Percentiles rank a stretch among this genome's conserved stretches.
Conservation (phyloP, 805 yeast species). For the Candida andamanensis region DNA sequence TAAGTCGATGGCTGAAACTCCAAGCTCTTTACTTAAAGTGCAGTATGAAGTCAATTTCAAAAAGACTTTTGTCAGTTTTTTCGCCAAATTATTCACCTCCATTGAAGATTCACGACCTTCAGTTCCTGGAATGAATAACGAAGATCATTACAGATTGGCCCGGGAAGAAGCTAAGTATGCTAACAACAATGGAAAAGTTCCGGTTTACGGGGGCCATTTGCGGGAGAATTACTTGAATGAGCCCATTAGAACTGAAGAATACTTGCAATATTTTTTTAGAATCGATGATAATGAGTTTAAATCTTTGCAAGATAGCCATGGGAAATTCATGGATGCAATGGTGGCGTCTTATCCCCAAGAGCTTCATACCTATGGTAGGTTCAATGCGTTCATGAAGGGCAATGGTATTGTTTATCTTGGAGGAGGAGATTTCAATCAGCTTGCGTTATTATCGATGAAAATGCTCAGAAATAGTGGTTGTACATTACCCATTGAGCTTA, state of each 20-base stretch:
- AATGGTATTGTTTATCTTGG: slow-evolving; percentile 38
- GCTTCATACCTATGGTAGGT: slow-evolving; percentile 16
- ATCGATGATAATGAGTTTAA: slow-evolving; percentile 16
- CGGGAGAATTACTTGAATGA: slow-evolving; percentile 27
- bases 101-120: slow-evolving; percentile 20
- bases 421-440: slow-evolving; percentile 31
- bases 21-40: slow-evolving; percentile 5
- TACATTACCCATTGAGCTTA: slow-evolving; percentile 32
- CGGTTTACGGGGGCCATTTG: slow-evolving; percentile 30
- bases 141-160: slow-evolving; percentile 21
- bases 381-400: slow-evolving; percentile 27
- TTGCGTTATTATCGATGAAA: slow-evolving; percentile 30
- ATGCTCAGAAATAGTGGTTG: slow-evolving; percentile 29
- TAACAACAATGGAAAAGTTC: slow-evolving; percentile 21
- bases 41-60: slow-evolving; percentile 8
- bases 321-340: slow-evolving; percentile 17
- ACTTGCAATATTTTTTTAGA: slow-evolving; percentile 18
- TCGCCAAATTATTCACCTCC: slow-evolving; percentile 14
- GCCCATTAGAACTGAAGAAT: slow-evolving; percentile 23
- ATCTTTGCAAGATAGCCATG: slow-evolving; percentile 18
- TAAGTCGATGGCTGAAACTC: too few species aligned
- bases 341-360: slow-evolving; percentile 18
- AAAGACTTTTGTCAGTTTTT: slow-evolving; percentile 11
- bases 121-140: slow-evolving; percentile 18
- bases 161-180: slow-evolving; percentile 14